Percentiles rank a stretch among this genome's conserved stretches.
phyloP scores from a whole-genome alignment of 1,284 basidiomycete species.

The Erythrobasidium hasegawianum region DNA sequence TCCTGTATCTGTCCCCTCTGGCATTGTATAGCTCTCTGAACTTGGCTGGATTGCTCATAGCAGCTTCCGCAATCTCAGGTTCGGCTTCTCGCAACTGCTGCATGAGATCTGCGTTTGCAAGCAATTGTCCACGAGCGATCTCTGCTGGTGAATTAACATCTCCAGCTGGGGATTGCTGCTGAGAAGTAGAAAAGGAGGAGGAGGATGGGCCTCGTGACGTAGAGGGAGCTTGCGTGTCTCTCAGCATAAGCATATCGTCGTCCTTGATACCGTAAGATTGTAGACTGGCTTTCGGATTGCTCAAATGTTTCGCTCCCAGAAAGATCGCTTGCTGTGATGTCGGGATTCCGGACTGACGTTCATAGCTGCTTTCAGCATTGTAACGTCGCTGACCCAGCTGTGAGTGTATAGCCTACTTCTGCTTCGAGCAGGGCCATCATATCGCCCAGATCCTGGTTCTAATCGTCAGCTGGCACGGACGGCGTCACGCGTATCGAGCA shows the following conservation, averaged over 20 bases:
- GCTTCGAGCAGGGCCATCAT: slow-evolving; percentile 83
- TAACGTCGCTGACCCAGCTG: neutral
- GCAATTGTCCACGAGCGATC: slow-evolving; percentile 78
- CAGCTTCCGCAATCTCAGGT: slow-evolving; percentile 73
- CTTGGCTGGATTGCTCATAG: slow-evolving; percentile 61
- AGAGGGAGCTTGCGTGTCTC: neutral
- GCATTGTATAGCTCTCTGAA: slow-evolving; percentile 62
- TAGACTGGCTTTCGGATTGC: slow-evolving; percentile 63
- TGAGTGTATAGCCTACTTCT: slow-evolving; percentile 59
- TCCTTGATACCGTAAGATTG: slow-evolving; percentile 60
- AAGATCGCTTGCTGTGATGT: slow-evolving; percentile 66
- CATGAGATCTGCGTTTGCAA: slow-evolving; percentile 79
- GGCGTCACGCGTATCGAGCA: neutral
- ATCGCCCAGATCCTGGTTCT: slow-evolving; percentile 78
- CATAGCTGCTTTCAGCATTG: neutral
- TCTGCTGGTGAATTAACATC: slow-evolving; percentile 60
- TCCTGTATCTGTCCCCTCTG: slow-evolving; percentile 18
- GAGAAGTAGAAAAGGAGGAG: slow-evolving; percentile 3
- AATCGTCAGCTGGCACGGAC: slow-evolving; percentile 5
- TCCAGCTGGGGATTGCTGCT: slow-evolving; percentile 17
- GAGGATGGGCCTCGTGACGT: slow-evolving; percentile 12
- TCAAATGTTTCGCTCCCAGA: slow-evolving; percentile 62
- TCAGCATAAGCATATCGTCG: slow-evolving; percentile 62
- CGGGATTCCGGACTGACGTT: slow-evolving; percentile 63
- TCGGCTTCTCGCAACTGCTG: slow-evolving; percentile 68